phyloP scores from a whole-genome alignment of 441 rosid genomes.

The Populus hybrid region DNA sequence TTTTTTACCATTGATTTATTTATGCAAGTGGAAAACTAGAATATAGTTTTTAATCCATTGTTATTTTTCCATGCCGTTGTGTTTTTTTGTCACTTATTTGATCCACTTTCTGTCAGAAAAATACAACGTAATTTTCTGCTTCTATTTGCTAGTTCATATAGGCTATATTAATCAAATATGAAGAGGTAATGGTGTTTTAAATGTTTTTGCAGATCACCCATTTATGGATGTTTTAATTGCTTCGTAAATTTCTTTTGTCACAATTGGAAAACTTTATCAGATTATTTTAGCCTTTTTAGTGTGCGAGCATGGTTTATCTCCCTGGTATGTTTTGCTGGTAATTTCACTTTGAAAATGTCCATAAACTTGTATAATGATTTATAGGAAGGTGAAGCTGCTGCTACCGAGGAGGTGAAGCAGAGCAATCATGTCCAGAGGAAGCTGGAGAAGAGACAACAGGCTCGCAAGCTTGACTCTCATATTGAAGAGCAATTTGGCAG shows the following conservation, averaged over 20 bases:
- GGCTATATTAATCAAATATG: neutral
- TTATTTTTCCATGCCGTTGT: neutral
- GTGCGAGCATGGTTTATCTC: neutral
- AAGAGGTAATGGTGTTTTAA: too few relatives aligned
- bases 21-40: neutral
- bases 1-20: neutral
- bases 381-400: constrained; percentile 46
- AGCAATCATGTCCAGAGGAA: constrained; percentile 50
- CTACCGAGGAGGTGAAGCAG: constrained; percentile 54
- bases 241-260: neutral
- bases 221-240: neutral
- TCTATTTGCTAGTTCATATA: neutral
- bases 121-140: neutral
- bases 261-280: neutral
- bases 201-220: too few relatives aligned
- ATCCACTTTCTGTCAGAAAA: neutral
- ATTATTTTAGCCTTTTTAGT: too few relatives aligned
- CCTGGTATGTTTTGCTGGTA: neutral
- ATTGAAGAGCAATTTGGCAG: constrained; percentile 58
- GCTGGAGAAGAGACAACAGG: constrained; percentile 47
- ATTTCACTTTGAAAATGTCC: neutral
- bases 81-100: too few relatives aligned
- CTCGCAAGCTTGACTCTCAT: constrained; percentile 47
- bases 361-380: neutral
- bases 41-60: too few relatives aligned